Base-by-base conservation (phyloP, 2,329 filamentous ascomycete species). In the Xylariaceae sp. region DNA sequence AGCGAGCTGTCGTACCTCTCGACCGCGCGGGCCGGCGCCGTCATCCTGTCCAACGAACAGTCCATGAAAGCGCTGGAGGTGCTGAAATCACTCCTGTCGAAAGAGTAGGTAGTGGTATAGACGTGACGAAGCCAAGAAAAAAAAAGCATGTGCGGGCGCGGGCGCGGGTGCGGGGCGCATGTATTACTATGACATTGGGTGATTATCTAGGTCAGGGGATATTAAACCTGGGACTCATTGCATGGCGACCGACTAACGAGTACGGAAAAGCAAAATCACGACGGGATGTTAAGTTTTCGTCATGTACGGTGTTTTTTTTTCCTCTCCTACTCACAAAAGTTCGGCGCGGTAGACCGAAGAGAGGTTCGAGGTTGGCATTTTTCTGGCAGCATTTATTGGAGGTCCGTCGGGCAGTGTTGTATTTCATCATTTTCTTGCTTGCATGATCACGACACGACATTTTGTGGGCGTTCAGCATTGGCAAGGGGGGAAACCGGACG, bases 1-100 rank as follows among this genome's bases (percentile, higher is more conserved):
- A 84, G 91, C 0, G 92, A 97, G 71, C 87, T 98, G 74, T 93
- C 89, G 55, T 98, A 97, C 72, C 78, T 98, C 60, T 95, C 89
- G 58, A 98, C 93, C 0, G 92, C 91, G 3, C 84, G 89, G 42
- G 91, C 93, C 0, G 93, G 93, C 1, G 93, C 91, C 4, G 93
- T 98, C 9, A 92, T 98, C 68, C 83, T 98, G 40, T 84, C 87
- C 3, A 83, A 88, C 60, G 84, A 89, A 65, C 89, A 93, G 69
- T 79, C 93, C 44, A 78, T 81, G n/a, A 83, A 84, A 54, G 93
- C 91, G 0, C 77, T 97, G 64, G 82, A 83, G 45, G 90, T 91
- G 5, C 73, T 97, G 68, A 78, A 74, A 56, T 79, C 80, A 2
- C 69, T 84, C 42, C 70, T 85, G 21, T 72, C 70, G 48, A 75